These are phyloP conservation scores for Phytophthora pinifolia DNA, from an alignment of 352 stramenopile species.

Conservation along the genomic window DNA sequence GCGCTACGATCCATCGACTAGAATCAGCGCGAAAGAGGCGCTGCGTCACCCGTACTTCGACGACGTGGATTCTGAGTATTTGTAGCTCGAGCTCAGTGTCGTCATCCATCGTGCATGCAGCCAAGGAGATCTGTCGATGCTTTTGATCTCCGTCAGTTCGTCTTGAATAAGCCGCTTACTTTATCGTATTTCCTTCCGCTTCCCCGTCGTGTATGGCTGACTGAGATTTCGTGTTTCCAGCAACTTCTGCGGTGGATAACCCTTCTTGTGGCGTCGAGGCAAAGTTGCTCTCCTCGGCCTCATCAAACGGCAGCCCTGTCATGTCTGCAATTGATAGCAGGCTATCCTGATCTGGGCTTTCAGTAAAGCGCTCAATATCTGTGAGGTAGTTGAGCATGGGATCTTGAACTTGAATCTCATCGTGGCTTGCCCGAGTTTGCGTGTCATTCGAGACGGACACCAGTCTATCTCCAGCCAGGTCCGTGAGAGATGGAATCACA, in stretches of 20 bases:
- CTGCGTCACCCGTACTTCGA: conserved; percentile 86
- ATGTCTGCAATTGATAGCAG: conserved; percentile 21
- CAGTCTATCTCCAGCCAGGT: conserved; percentile 13
- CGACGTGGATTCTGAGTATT: conserved; percentile 70
- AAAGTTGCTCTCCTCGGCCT: not conserved
- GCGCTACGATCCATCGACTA: conserved; percentile 61
- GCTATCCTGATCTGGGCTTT: conserved; percentile 28
- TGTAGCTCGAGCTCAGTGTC: conserved; percentile 36
- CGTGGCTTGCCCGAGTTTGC: too few relatives aligned
- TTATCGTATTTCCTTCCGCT: conserved; percentile 17
- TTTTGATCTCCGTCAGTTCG: conserved; percentile 10
- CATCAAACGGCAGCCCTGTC: conserved; percentile 9
- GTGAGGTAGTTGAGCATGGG: conserved; percentile 62
- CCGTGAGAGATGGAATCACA: conserved; percentile 15
- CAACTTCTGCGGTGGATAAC: conserved; percentile 2
- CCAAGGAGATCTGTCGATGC: conserved; percentile 4
- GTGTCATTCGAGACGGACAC: conserved; percentile 2
- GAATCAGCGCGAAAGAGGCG: conserved; percentile 83
- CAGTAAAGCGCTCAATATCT: conserved; percentile 55
- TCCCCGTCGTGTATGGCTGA: not conserved
- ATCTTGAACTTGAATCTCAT: conserved; percentile 39
- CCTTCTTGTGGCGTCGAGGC: conserved; percentile 6
- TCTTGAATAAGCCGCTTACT: conserved; percentile 27
- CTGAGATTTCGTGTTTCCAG: not conserved
- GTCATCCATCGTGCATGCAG: not conserved